Base-by-base conservation (phyloP, 352 stramenopile genomes). In the Pythium folliculosum region DNA sequence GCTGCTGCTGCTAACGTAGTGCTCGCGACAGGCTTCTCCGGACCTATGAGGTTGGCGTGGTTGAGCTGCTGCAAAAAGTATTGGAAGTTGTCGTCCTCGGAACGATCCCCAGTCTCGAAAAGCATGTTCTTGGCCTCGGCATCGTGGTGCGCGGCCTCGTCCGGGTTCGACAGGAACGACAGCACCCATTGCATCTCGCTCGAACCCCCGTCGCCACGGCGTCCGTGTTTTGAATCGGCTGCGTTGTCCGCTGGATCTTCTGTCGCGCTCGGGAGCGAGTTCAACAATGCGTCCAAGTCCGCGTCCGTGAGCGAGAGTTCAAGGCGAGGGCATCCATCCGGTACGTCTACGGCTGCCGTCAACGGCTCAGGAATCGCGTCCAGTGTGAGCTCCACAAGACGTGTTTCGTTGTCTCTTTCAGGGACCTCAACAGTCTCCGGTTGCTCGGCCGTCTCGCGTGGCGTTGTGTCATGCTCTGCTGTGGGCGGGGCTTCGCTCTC, bases 61-160 rank as follows among this genome's bases (percentile, higher is more conserved):
- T 75, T 67, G 35, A 90, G 73, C 37, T 86, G 78, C 45, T 86
- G 79, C 16, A 91, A 48, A 40, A 91, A 91, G 47, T 77, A 78
- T 60, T 91, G 81, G 70, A 88, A 90, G 73, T 90, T 88, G 66
- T 91, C 83, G 44, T 91, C 81, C 3, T 90, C 77, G 23, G 77
- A 53, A 45, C 78, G 77, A 47, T 81, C 75, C 2, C 14, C 16
- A 13, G 55, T 35, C 21, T 52, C 73, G n/a, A 57, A 67, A 21
- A 86, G 45, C 51, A 90, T 61, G 58, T 78, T 75, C 54, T 90
- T 91, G 23, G 81, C 80, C 27, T 90, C 81, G 3, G 63, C 73
- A 49, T 91, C 83, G 5, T 76, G 69, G 22, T 68, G 66, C 16
- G 78, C 83, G 2, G 76, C 69, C 10, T 70, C 70, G n/a, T 88